Evolutionary conservation across 148 eudicot species (phyloP).

Genomic region (Arctostaphylos glauca): DNA sequence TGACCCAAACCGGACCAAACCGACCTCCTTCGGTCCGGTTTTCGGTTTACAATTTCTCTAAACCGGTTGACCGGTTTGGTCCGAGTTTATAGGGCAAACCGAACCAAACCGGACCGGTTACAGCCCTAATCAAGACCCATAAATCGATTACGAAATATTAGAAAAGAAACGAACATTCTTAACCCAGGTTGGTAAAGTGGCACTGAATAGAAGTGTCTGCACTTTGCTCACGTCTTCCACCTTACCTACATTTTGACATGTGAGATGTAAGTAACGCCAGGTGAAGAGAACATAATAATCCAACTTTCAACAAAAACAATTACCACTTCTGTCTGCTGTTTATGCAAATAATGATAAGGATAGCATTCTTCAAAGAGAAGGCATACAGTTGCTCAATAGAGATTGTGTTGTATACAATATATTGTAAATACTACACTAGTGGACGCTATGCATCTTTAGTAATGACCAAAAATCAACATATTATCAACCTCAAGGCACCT

Average conservation of each 20-base stretch:
- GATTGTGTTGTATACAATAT: neutral
- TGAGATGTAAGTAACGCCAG: neutral
- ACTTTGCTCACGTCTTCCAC: slow-evolving; percentile 85
- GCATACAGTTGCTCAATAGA: neutral
- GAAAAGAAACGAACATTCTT: slow-evolving; percentile 47
- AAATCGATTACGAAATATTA: neutral
- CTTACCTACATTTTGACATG: slow-evolving; percentile 50
- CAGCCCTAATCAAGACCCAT: too few relatives aligned
- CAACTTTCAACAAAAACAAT: neutral
- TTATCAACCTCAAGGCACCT: neutral
- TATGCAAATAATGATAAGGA: too few relatives aligned
- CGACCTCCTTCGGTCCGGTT: too few relatives aligned
- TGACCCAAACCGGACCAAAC: too few relatives aligned
- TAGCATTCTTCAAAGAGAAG: neutral
- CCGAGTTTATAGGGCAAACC: too few relatives aligned
- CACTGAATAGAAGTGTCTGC: slow-evolving; percentile 96
- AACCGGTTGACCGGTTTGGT: too few relatives aligned
- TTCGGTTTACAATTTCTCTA: too few relatives aligned
- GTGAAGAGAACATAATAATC: neutral
- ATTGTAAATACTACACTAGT: neutral
- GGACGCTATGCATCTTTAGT: neutral
- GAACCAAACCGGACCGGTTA: too few relatives aligned
- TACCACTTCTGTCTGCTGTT: neutral
- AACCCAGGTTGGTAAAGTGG: slow-evolving; percentile 89
- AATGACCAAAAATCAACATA: neutral